Conservation (phyloP, 495 filamentous ascomycete species). For the Hypoxylon cercidicola region DNA sequence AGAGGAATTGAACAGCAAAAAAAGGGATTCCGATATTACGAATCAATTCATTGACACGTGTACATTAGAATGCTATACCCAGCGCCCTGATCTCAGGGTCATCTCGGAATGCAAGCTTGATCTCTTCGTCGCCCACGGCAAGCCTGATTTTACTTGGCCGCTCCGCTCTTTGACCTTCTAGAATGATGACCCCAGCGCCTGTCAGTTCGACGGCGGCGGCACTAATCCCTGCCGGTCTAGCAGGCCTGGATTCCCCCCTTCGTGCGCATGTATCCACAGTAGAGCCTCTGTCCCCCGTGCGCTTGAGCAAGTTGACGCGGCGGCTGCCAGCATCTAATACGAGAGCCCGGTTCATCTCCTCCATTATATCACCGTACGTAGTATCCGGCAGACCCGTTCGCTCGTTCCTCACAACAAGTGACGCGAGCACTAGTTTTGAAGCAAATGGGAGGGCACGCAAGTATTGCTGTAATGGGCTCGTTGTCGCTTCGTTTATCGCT, state of each 20-base stretch:
- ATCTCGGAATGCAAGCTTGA: constrained; percentile 85
- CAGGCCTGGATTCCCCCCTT: constrained; percentile 15
- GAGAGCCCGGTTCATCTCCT: constrained; percentile 82
- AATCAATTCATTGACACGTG: constrained; percentile 9
- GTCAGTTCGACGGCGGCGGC: constrained; percentile 81
- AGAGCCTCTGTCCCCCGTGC: constrained; percentile 6
- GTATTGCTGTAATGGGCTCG: constrained; percentile 88
- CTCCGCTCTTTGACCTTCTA: constrained; percentile 83
- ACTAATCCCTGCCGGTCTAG: constrained; percentile 72
- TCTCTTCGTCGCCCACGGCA: constrained; percentile 87
- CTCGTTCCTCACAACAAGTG: constrained; percentile 79
- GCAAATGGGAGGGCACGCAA: constrained; percentile 82
- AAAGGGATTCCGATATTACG: constrained; percentile 3
- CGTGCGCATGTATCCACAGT: constrained; percentile 8
- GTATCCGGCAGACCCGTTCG: constrained; percentile 88
- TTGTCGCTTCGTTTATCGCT: constrained; percentile 94
- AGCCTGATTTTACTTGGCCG: constrained; percentile 87
- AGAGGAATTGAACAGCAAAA: constrained; percentile 4
- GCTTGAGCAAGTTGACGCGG: constrained; percentile 45
- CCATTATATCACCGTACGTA: constrained; percentile 87
- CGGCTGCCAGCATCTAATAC: constrained; percentile 67
- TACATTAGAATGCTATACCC: constrained; percentile 57
- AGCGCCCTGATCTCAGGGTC: constrained; percentile 86
- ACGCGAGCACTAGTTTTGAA: constrained; percentile 85
- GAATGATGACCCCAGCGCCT: constrained; percentile 84